Percentiles rank a stretch among this genome's conserved stretches.
Conservation (phyloP, 306 rosid species). For the Dryas drummondii region DNA sequence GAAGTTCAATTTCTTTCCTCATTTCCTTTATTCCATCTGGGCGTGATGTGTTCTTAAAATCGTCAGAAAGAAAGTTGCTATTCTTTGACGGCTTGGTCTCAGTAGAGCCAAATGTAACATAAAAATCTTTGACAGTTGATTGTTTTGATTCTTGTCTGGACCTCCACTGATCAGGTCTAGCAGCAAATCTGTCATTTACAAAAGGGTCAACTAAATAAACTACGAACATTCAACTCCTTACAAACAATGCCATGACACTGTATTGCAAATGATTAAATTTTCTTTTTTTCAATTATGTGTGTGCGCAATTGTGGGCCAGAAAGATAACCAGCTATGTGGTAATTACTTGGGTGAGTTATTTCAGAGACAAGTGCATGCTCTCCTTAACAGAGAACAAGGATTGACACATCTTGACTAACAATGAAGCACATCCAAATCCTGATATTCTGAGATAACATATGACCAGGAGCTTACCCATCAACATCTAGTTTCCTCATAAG, state of each 20-base stretch:
- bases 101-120: conserved; percentile 61
- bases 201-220: conserved; percentile 13
- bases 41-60: conserved; percentile 38
- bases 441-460: conserved; percentile 27
- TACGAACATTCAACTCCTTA: conserved; percentile 17
- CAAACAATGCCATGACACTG: conserved; percentile 9
- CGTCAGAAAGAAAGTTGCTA: conserved; percentile 48
- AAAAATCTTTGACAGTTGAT: conserved; percentile 65
- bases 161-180: conserved; percentile 88
- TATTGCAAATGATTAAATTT: not conserved
- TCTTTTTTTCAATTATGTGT: not conserved
- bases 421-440: conserved; percentile 9
- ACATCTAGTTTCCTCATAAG: conserved; percentile 79
- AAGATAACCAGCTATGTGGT: not conserved
- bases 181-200: conserved; percentile 59
- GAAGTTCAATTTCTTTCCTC: conserved; percentile 63
- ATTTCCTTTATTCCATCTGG: conserved; percentile 51
- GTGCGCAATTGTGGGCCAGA: not conserved
- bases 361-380: not conserved
- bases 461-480: conserved; percentile 58
- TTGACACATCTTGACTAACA: not conserved
- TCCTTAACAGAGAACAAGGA: conserved; percentile 2
- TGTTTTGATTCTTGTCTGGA: conserved; percentile 76
- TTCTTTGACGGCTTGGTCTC: conserved; percentile 43
- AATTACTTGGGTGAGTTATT: not conserved